phyloP scores from a whole-genome alignment of 768 basidiomycete species.

The Postia placenta region DNA sequence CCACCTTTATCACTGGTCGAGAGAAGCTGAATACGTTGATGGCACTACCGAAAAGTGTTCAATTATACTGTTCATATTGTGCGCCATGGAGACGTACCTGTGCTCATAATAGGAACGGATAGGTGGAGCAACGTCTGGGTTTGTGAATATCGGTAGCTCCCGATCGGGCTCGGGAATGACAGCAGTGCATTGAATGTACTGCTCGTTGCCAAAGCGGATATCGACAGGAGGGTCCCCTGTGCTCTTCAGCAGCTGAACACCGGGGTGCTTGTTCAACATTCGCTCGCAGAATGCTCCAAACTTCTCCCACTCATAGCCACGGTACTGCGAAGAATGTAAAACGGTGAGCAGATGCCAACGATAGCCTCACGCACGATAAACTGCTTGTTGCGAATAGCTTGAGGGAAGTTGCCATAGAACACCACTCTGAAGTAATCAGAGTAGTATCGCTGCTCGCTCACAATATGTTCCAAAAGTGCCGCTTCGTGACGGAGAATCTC shows the following conservation, averaged over 20 bases:
- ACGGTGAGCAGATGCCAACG: no score
- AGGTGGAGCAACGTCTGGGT: constrained; percentile 73
- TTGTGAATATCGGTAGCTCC: constrained; percentile 69
- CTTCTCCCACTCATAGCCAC: constrained; percentile 94
- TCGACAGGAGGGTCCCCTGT: constrained; percentile 76
- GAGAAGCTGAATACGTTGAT: constrained; percentile 79
- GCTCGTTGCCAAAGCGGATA: constrained; percentile 69
- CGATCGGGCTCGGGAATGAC: constrained; percentile 85
- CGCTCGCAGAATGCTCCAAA: constrained; percentile 85
- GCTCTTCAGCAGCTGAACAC: constrained; percentile 70
- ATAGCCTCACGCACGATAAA: constrained; percentile 70
- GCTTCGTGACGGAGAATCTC: constrained; percentile 87
- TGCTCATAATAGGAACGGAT: constrained; percentile 87
- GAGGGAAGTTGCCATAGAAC: constrained; percentile 90
- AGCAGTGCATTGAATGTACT: constrained; percentile 85
- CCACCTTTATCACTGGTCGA: constrained; percentile 58
- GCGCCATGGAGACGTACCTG: constrained; percentile 56
- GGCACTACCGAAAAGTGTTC: constrained; percentile 43
- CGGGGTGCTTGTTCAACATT: constrained; percentile 86
- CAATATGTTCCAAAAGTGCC: constrained; percentile 81
- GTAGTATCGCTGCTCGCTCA: constrained; percentile 77
- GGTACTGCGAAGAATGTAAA: constrained; percentile 49
- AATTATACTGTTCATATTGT: not conserved
- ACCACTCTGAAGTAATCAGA: constrained; percentile 92
- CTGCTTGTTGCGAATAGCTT: constrained; percentile 79